A percentile compares a stretch with the other conserved stretches of the same genome.
Evolutionary conservation across 352 stramenopile species (phyloP).

Genomic region (Phytophthora hybrid): DNA sequence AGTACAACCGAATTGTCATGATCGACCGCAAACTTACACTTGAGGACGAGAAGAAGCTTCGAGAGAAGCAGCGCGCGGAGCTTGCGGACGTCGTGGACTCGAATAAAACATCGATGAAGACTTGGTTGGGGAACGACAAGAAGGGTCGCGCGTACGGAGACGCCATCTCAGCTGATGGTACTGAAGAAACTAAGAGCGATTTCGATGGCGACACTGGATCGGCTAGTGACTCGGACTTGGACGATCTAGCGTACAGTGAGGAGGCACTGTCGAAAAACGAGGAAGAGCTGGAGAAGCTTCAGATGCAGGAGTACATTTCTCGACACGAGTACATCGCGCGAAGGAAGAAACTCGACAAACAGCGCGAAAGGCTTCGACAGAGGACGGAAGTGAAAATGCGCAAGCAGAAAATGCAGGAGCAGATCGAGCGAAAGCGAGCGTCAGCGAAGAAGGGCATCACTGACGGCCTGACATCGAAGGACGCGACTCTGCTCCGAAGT

Average conservation of each 20-base stretch:
- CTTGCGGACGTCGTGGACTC: conserved; percentile 58
- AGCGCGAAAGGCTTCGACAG: conserved; percentile 68
- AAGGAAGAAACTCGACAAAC: conserved; percentile 75
- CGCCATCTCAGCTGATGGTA: conserved; percentile 38
- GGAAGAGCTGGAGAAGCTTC: conserved; percentile 75
- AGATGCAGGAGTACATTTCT: conserved; percentile 71
- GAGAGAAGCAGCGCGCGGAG: conserved; percentile 78
- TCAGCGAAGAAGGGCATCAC: conserved; percentile 76
- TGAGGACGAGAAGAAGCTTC: conserved; percentile 85
- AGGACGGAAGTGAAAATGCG: conserved; percentile 66
- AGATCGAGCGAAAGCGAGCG: conserved; percentile 66
- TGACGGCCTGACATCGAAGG: conserved; percentile 69
- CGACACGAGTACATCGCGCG: conserved; percentile 83
- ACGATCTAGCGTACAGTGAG: conserved; percentile 67
- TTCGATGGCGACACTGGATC: conserved; percentile 43
- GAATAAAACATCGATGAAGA: conserved; percentile 68
- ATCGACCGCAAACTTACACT: conserved; percentile 69
- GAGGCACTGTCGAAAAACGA: conserved; percentile 74
- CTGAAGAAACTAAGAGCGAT: conserved; percentile 53
- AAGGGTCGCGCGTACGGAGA: conserved; percentile 44
- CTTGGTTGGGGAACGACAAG: conserved; percentile 66
- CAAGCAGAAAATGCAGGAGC: conserved; percentile 72
- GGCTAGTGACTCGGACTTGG: conserved; percentile 68
- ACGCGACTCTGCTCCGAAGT: conserved; percentile 54
- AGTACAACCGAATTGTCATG: conserved; percentile 74